Conservation (phyloP, 1,139 yeast species). For the Taphrina pruni region DNA sequence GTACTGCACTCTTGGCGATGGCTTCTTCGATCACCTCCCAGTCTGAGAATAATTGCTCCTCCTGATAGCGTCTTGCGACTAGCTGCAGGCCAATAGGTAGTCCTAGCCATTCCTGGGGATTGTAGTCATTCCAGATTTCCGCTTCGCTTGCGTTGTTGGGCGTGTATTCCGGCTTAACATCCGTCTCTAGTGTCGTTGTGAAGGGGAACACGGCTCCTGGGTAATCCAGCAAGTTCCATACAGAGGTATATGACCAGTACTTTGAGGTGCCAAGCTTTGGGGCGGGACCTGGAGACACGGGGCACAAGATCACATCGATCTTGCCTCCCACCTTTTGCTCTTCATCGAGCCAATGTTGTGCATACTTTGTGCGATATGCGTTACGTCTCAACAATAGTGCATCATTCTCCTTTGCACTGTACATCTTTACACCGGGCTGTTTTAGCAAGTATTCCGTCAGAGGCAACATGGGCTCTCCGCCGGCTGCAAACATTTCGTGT, state of each 20-base stretch:
- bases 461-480: constrained; percentile 59
- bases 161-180: constrained; percentile 47
- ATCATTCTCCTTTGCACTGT: constrained; percentile 53
- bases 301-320: constrained; percentile 71
- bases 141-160: constrained; percentile 54
- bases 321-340: constrained; percentile 25
- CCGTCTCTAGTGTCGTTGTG: constrained; percentile 54
- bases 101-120: constrained; percentile 64
- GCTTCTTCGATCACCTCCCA: constrained; percentile 47
- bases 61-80: constrained; percentile 64
- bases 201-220: constrained; percentile 64
- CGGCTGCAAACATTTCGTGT: constrained; percentile 49
- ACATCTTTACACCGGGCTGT: constrained; percentile 42
- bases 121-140: constrained; percentile 57
- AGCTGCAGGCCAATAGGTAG: constrained; percentile 72
- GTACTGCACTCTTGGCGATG: background rate
- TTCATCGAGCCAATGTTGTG: constrained; percentile 47
- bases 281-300: constrained; percentile 74
- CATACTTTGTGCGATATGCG: constrained; percentile 57
- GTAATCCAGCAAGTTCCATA: constrained; percentile 63
- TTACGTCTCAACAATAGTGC: constrained; percentile 51
- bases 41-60: constrained; percentile 54
- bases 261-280: constrained; percentile 68
- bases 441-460: constrained; percentile 47
- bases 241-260: constrained; percentile 62